Evolutionary conservation across 73 alveolate species (phyloP).

Genomic region (Durusdinium trenchii): DNA sequence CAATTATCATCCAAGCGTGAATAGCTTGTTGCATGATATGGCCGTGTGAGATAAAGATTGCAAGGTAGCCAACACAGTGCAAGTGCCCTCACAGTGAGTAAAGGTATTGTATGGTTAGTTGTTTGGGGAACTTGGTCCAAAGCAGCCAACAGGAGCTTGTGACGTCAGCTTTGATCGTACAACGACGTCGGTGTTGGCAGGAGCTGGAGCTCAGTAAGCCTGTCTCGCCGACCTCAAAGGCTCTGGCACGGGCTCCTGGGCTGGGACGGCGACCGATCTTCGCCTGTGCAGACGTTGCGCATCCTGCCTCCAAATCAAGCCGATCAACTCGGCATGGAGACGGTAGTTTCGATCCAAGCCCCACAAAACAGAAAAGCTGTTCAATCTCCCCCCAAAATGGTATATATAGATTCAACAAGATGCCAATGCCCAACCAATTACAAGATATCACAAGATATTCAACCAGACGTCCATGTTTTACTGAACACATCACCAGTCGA

Average conservation of each 20-base stretch:
- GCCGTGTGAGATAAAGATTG: background rate
- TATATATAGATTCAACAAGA: background rate
- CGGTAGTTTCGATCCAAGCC: background rate
- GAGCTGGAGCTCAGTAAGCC: constrained; percentile 43
- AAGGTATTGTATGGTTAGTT: background rate
- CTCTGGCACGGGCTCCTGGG: constrained; percentile 16
- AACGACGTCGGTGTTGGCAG: background rate
- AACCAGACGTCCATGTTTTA: background rate
- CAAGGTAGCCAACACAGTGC: background rate
- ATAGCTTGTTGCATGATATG: too few relatives aligned
- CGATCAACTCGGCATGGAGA: background rate
- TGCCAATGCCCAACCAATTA: background rate
- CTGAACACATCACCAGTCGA: background rate
- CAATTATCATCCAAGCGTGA: background rate
- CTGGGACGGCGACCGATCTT: too few relatives aligned
- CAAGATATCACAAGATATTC: background rate
- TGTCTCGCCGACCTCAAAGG: constrained; percentile 44
- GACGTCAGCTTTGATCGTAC: background rate
- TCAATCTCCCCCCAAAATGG: background rate
- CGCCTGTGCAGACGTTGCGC: too few relatives aligned
- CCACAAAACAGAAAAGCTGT: background rate
- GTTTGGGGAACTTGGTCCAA: background rate
- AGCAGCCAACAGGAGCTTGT: background rate
- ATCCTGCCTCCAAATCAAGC: too few relatives aligned
- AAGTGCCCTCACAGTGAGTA: background rate